Percentiles rank a stretch among this genome's conserved stretches.
Evolutionary conservation across 2,329 filamentous ascomycete genomes (phyloP).

Genomic region (Colletotrichum tofieldiae): DNA sequence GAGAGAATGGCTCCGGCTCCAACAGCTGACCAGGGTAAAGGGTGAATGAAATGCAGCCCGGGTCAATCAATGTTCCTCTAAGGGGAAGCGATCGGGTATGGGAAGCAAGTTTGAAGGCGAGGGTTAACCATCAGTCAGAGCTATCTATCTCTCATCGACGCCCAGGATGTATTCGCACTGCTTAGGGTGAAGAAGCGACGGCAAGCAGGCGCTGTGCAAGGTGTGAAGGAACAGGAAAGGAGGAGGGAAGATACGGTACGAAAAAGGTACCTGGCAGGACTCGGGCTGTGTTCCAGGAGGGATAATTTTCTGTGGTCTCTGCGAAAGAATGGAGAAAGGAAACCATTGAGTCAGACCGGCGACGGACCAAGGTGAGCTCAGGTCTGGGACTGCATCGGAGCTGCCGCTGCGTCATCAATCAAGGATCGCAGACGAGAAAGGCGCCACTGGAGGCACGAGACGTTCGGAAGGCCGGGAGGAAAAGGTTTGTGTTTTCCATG

Average conservation of each 20-base stretch:
- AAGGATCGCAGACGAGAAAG: not conserved
- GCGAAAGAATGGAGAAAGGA: not conserved
- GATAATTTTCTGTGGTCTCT: not conserved
- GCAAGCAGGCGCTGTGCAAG: too few relatives aligned
- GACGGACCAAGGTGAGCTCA: not conserved
- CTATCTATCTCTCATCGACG: too few relatives aligned
- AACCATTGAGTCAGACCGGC: slow-evolving; percentile 12
- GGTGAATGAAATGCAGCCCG: too few relatives aligned
- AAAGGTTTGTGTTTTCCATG: not conserved
- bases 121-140: not conserved
- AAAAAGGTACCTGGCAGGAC: not conserved
- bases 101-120: not conserved
- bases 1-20: too few relatives aligned
- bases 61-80: too few relatives aligned
- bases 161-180: not conserved
- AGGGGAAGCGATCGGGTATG: not conserved
- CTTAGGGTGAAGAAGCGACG: not conserved
- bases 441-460: not conserved
- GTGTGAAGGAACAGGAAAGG: not conserved
- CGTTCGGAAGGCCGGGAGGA: not conserved
- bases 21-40: too few relatives aligned
- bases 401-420: slow-evolving; percentile 4
- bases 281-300: not conserved
- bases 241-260: too few relatives aligned
- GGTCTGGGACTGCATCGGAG: not conserved